These are phyloP conservation scores for Solanum chiquidenum DNA, from an alignment of 257 asterid genomes.

Conservation along the genomic window DNA sequence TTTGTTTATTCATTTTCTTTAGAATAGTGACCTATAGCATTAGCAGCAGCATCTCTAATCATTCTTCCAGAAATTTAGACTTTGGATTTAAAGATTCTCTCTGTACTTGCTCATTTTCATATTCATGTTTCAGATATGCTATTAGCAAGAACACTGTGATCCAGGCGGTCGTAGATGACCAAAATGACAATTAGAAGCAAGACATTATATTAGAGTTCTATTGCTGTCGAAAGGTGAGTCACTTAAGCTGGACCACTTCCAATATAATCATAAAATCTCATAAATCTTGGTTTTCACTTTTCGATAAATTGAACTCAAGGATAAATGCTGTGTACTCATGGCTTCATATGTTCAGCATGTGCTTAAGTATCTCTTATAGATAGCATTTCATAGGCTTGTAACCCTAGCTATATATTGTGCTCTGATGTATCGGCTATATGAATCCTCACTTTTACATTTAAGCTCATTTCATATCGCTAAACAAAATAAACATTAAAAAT, in stretches of 20 bases:
- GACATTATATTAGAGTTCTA: neutral
- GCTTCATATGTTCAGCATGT: neutral
- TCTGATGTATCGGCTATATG: neutral
- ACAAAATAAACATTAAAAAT: no score
- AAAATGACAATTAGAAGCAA: neutral
- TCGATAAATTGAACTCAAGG: neutral
- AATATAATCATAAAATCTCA: neutral
- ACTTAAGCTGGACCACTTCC: neutral
- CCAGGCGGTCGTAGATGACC: neutral
- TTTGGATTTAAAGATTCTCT: neutral
- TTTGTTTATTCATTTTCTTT: neutral
- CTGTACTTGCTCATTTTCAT: neutral
- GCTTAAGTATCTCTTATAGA: neutral
- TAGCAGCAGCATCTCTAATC: neutral
- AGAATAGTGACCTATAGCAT: neutral
- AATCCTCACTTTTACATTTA: neutral
- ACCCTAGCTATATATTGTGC: neutral
- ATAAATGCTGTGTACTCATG: neutral
- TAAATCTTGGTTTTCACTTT: neutral
- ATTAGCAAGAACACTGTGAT: neutral
- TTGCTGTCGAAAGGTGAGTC: neutral
- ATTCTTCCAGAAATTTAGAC: neutral
- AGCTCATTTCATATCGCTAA: neutral
- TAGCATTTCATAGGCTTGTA: neutral
- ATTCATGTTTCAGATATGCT: neutral